These are phyloP conservation scores for Amphibolis antarctica DNA, from an alignment of 106 monocot genomes.

Conservation along the genomic window DNA sequence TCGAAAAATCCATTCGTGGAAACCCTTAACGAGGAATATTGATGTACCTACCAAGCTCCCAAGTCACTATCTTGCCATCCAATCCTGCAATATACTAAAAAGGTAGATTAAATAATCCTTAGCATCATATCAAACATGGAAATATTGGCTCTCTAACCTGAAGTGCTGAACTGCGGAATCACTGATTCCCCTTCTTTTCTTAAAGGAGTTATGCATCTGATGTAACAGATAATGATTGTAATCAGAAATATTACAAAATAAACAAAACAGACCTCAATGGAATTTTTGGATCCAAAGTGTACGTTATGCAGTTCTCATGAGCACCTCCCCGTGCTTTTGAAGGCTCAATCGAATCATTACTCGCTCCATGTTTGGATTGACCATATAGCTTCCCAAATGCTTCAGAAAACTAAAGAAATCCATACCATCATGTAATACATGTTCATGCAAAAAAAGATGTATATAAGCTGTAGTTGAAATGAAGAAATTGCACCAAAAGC, in stretches of 20 bases:
- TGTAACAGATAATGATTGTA: not conserved
- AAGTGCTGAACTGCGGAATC: slow-evolving; percentile 72
- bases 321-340: slow-evolving; percentile 62
- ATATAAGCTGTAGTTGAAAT: not conserved
- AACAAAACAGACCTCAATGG: not conserved
- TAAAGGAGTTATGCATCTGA: slow-evolving; percentile 65
- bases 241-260: not conserved
- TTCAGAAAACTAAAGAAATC: slow-evolving; percentile 63
- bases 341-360: slow-evolving; percentile 49
- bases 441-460: not conserved
- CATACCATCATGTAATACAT: not conserved
- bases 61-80: slow-evolving; percentile 83
- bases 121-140: not conserved
- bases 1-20: not conserved
- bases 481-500: not conserved
- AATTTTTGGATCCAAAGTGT: slow-evolving; percentile 6
- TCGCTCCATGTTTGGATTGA: slow-evolving; percentile 47
- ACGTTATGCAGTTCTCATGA: slow-evolving; percentile 97
- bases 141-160: slow-evolving; percentile 35
- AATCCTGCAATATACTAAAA: slow-evolving; percentile 30
- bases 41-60: slow-evolving; percentile 42
- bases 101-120: not conserved
- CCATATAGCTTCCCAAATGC: slow-evolving; percentile 95
- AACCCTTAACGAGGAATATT: slow-evolving; percentile 24
- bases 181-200: slow-evolving; percentile 30